These are phyloP conservation scores for Cucurbita ficifolia DNA, from an alignment of 306 rosid genomes.

Conservation along the genomic window DNA sequence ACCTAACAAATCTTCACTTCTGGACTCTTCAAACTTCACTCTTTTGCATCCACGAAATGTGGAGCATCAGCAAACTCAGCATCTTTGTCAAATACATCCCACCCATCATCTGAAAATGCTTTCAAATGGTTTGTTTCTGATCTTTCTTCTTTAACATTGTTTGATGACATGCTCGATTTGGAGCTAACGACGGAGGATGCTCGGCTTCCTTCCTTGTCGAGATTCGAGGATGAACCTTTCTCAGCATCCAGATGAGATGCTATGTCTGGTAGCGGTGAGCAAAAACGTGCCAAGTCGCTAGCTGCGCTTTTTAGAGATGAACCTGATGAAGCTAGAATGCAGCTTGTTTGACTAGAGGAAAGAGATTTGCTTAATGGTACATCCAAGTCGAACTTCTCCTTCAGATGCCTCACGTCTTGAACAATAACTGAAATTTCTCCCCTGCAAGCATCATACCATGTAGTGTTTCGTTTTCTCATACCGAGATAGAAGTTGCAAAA, in stretches of 20 bases:
- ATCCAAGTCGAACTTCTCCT: slow-evolving; percentile 70
- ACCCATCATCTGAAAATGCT: slow-evolving; percentile 50
- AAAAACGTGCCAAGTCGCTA: slow-evolving; percentile 12
- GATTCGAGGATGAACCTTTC: slow-evolving; percentile 18
- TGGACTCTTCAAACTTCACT: background rate
- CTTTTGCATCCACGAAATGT: background rate
- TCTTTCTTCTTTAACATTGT: slow-evolving; percentile 13
- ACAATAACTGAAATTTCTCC: slow-evolving; percentile 83
- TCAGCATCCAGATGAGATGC: slow-evolving; percentile 22
- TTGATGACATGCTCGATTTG: slow-evolving; percentile 7
- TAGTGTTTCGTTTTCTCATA: background rate
- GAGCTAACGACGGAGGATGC: slow-evolving; percentile 12
- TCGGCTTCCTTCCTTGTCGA: slow-evolving; percentile 12
- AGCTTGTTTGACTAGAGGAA: slow-evolving; percentile 76
- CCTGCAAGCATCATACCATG: slow-evolving; percentile 25
- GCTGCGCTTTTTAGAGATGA: slow-evolving; percentile 23
- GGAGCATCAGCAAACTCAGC: background rate
- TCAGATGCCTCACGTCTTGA: slow-evolving; percentile 55
- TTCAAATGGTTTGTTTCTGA: slow-evolving; percentile 15
- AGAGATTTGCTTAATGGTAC: slow-evolving; percentile 75
- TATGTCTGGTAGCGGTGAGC: slow-evolving; percentile 15
- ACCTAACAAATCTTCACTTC: background rate
- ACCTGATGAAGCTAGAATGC: slow-evolving; percentile 47
- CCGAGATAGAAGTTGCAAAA: background rate
- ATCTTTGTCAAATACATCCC: slow-evolving; percentile 21